phyloP scores from a whole-genome alignment of 768 basidiomycete genomes.

The Tulasnella calospora region DNA sequence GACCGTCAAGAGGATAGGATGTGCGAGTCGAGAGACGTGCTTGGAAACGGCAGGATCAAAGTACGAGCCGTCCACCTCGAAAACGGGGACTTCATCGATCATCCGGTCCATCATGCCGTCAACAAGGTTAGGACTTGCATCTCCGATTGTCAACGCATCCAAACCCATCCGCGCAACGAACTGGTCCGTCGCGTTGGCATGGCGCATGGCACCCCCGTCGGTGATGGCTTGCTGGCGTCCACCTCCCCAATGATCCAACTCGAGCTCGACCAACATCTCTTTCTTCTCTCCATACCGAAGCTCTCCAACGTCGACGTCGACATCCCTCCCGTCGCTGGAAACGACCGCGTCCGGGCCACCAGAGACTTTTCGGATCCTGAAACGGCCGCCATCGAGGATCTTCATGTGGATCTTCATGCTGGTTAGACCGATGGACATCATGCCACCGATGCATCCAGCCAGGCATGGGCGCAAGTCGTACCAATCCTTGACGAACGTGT shows the following conservation, averaged over 20 bases:
- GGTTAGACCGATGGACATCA: conserved; percentile 90
- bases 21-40: conserved; percentile 79
- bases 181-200: conserved; percentile 72
- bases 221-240: neutral
- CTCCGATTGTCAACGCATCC: conserved; percentile 62
- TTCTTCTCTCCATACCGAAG: conserved; percentile 93
- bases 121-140: conserved; percentile 59
- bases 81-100: conserved; percentile 96
- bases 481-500: conserved; percentile 96
- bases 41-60: conserved; percentile 83
- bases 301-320: conserved; percentile 92
- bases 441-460: conserved; percentile 90
- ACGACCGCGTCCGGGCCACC: conserved; percentile 85
- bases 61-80: conserved; percentile 94
- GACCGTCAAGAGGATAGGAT: conserved; percentile 91
- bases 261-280: conserved; percentile 95
- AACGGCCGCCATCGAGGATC: conserved; percentile 83
- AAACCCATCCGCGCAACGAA: conserved; percentile 84
- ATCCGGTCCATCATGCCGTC: conserved; percentile 94
- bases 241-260: conserved; percentile 61
- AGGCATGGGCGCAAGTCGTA: conserved; percentile 90
- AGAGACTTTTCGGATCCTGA: conserved; percentile 90
- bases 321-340: conserved; percentile 86
- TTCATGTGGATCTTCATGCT: conserved; percentile 95
- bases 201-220: conserved; percentile 26